Evolutionary conservation across 2,329 filamentous ascomycete species (phyloP), one percentile per base, ranked within the genome.

Genomic region (Aciculosporium take): DNA sequence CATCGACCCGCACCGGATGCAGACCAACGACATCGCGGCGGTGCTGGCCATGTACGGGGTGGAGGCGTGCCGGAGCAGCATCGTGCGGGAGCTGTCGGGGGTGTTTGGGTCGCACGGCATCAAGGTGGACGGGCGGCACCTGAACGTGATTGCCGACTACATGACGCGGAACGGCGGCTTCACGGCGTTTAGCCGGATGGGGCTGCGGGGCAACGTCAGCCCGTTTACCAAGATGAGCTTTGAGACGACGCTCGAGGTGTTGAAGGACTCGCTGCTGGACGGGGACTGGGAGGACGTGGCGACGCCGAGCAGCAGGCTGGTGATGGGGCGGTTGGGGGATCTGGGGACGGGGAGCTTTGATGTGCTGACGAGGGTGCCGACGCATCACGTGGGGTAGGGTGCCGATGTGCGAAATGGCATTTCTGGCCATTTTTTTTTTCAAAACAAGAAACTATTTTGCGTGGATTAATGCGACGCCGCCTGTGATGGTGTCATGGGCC

Each of bases 161-260:
- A 98, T 98, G 91, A 98, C 91, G n/a, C 76, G 89, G 40, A 81
- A 79, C 45, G 91, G 91, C 49, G 79, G 77, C 2, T 98, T 93
- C 65, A 83, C 79, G 37, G 81, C 91, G 1, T 98, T 98, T 66
- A 94, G 85, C 63, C 82, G 91, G 37, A 93, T 84, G 56, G 91
- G 89, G 1, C 68, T 98, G 46, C 79, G 78, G 56, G 79, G 84
- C 49, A 88, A 85, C 54, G 81, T 89, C 23, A 88, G 81, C 50
- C 87, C 91, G 0, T 89, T 98, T 52, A 89, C 91, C 64, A 96
- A 96, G 72, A 96, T 96, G 89, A 94, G 85, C 60, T 98, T 96
- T 65, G 91, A 98, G 72, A 98, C 91, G 4, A 98, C 91, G 2
- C 74, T 96, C 30, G 81, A 83, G 1, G 95, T 95, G 68, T 70